Evolutionary conservation across 768 basidiomycete genomes (phyloP).

Genomic region (Pholiota microspora): DNA sequence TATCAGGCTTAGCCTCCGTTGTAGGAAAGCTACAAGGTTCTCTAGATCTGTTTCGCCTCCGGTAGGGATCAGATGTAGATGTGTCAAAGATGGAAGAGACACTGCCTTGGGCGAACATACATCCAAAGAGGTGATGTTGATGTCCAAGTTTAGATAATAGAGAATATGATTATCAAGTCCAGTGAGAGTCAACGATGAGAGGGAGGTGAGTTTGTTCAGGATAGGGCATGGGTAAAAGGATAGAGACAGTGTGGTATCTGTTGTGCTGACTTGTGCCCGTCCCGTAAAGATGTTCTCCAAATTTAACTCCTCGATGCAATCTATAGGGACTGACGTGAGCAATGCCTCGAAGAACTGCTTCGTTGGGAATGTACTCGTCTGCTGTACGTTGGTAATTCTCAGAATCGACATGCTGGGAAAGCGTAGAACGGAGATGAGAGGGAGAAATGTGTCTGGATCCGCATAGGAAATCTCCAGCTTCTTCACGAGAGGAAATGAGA

Average conservation of each 20-base stretch:
- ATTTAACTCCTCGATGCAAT: neutral
- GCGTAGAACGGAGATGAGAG: neutral
- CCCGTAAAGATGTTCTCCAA: neutral
- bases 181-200: neutral
- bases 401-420: neutral
- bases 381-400: neutral
- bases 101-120: neutral
- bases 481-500: neutral
- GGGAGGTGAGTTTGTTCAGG: neutral
- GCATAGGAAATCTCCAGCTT: slow-evolving; percentile 2
- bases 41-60: neutral
- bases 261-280: neutral
- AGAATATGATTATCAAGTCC: neutral
- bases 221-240: neutral
- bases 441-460: slow-evolving; percentile 3
- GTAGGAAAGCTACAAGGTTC: neutral
- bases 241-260: neutral
- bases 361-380: neutral
- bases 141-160: neutral
- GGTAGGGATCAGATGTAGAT: neutral
- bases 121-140: neutral
- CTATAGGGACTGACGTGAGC: neutral
- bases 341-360: neutral
- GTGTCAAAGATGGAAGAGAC: neutral
- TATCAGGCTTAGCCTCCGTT: neutral